Evolutionary conservation across 148 eudicot genomes (phyloP).

Genomic region (Chenopodium suecicum): DNA sequence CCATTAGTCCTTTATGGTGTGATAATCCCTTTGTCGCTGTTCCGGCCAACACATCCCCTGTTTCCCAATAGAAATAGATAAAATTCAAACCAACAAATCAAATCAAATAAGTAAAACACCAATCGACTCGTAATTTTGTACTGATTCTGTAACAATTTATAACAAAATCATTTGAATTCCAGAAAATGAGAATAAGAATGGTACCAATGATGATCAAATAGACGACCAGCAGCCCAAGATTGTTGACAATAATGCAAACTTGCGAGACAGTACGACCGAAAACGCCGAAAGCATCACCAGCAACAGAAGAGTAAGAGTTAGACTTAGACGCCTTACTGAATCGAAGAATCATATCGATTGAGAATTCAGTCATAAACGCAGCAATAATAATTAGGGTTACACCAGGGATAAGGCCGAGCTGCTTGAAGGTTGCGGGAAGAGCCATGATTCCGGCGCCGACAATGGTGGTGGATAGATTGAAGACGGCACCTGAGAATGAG

Average conservation of each 20-base stretch:
- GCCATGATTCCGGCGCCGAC: conserved; percentile 95
- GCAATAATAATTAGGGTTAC: conserved; percentile 42
- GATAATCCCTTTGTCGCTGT: conserved; percentile 56
- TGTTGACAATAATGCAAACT: conserved; percentile 52
- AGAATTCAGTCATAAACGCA: conserved; percentile 54
- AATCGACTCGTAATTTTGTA: too few relatives aligned
- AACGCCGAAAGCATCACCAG: conserved; percentile 63
- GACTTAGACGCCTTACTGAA: conserved; percentile 54
- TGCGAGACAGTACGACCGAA: conserved; percentile 46
- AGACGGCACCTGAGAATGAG: conserved; percentile 72
- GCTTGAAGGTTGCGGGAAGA: conserved; percentile 71
- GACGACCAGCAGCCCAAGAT: conserved; percentile 62
- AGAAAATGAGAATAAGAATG: too few relatives aligned
- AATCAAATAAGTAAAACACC: too few relatives aligned
- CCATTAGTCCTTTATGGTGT: conserved; percentile 70
- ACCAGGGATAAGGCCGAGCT: conserved; percentile 60
- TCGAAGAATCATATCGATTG: conserved; percentile 58
- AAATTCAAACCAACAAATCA: too few relatives aligned
- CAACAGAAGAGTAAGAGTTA: conserved; percentile 46
- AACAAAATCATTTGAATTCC: not conserved
- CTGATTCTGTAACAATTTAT: not conserved
- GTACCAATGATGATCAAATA: conserved; percentile 79
- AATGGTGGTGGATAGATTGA: conserved; percentile 73
- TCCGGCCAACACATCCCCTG: conserved; percentile 89
- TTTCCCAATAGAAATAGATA: not conserved